phyloP scores from a whole-genome alignment of 1,284 basidiomycete species.

The Taiwanofungus camphoratus region DNA sequence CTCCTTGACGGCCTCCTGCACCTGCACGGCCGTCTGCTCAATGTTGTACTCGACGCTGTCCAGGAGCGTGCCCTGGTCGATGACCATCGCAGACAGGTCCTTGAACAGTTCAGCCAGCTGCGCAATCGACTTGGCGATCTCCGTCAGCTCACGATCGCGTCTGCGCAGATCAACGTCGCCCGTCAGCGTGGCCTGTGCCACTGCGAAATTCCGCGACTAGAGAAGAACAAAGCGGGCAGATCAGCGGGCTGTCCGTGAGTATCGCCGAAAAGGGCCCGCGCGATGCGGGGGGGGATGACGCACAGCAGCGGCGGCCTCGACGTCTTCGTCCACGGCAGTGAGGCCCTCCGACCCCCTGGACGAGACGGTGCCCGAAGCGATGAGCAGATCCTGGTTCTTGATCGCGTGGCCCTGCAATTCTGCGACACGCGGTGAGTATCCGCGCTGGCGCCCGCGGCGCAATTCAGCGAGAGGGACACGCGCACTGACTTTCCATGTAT shows the following conservation, averaged over 20 bases:
- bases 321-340: slow-evolving; percentile 81
- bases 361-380: slow-evolving; percentile 81
- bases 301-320: slow-evolving; percentile 68
- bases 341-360: slow-evolving; percentile 75
- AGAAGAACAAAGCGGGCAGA: too few species aligned
- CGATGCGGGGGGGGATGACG: slow-evolving; percentile 26
- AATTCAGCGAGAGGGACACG: slow-evolving; percentile 20
- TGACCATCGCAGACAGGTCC: slow-evolving; percentile 88
- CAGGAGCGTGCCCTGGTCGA: slow-evolving; percentile 96
- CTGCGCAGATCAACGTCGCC: slow-evolving; percentile 49
- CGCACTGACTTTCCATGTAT: slow-evolving; percentile 90
- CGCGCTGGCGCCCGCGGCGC: slow-evolving; percentile 14
- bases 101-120: slow-evolving; percentile 94
- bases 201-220: slow-evolving; percentile 34
- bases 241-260: too few species aligned
- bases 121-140: slow-evolving; percentile 91
- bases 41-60: slow-evolving; percentile 98
- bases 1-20: slow-evolving; percentile 83
- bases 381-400: slow-evolving; percentile 87
- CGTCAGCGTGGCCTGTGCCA: slow-evolving; percentile 34
- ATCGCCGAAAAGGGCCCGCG: slow-evolving; percentile 22
- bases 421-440: slow-evolving; percentile 28
- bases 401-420: slow-evolving; percentile 91
- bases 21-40: slow-evolving; percentile 80
- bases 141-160: slow-evolving; percentile 77